A percentile compares a stretch with the other conserved stretches of the same genome.
These are phyloP conservation scores for Zychaea mexicana DNA, from an alignment of 371 early-diverging fungal species.

Conservation along the genomic window DNA sequence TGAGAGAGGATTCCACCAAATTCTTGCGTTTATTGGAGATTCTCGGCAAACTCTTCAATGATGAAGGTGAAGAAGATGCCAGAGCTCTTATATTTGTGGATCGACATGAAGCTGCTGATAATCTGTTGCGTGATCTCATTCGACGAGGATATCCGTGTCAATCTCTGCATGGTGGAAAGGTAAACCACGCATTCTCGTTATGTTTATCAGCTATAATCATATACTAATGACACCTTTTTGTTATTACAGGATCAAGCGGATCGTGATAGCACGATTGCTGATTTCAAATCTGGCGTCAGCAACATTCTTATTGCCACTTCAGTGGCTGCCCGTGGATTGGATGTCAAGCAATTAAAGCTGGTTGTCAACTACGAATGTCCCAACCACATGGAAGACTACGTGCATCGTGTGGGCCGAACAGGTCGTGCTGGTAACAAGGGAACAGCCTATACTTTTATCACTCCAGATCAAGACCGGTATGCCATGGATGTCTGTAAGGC, in stretches of 20 bases:
- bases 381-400: slow-evolving; percentile 97
- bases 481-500: slow-evolving; percentile 95
- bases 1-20: slow-evolving; percentile 83
- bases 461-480: slow-evolving; percentile 91
- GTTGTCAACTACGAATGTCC: slow-evolving; percentile 99
- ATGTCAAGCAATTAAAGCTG: slow-evolving; percentile 94
- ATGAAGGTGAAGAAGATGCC: slow-evolving; percentile 58
- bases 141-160: slow-evolving; percentile 90
- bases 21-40: slow-evolving; percentile 89
- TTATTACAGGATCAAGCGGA: slow-evolving; percentile 83
- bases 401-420: slow-evolving; percentile 99
- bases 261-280: slow-evolving; percentile 90
- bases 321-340: slow-evolving; percentile 99
- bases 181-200: slow-evolving; percentile 11
- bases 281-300: slow-evolving; percentile 90
- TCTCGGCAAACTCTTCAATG: slow-evolving; percentile 77
- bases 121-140: slow-evolving; percentile 81
- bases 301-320: slow-evolving; percentile 97
- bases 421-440: slow-evolving; percentile 98
- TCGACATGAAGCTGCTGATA: slow-evolving; percentile 94
- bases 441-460: slow-evolving; percentile 94
- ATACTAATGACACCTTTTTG: background rate
- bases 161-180: slow-evolving; percentile 95
- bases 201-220: background rate
- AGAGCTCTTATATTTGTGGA: slow-evolving; percentile 93